Evolutionary conservation across 2,329 filamentous ascomycete species (phyloP).

Genomic region (Arthrobotrys iridis): DNA sequence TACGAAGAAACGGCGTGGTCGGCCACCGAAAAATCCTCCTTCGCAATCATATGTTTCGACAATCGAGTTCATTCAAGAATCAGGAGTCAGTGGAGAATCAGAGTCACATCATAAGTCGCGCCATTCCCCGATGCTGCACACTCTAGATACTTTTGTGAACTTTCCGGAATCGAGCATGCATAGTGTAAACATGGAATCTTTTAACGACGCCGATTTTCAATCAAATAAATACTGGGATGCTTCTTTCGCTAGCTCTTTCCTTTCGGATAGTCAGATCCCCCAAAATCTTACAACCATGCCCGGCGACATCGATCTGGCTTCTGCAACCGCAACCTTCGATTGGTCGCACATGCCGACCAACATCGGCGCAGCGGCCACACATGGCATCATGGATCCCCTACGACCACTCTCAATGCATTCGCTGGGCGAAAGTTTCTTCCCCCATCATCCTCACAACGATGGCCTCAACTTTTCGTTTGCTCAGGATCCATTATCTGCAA

Average conservation of each 20-base stretch:
- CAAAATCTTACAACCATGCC: conserved; percentile 23
- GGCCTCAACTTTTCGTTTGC: conserved; percentile 45
- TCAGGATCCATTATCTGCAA: conserved; percentile 43
- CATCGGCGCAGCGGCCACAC: conserved; percentile 2
- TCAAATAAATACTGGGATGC: conserved; percentile 46
- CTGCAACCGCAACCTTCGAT: conserved; percentile 41
- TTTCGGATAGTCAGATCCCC: conserved; percentile 33
- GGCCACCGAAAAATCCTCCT: conserved; percentile 45
- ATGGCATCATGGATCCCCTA: conserved; percentile 32
- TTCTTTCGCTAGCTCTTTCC: conserved; percentile 33
- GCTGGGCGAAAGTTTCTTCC: conserved; percentile 43
- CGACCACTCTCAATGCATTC: conserved; percentile 43
- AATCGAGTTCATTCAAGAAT: conserved; percentile 41
- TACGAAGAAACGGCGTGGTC: conserved; percentile 38
- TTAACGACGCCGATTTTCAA: conserved; percentile 40
- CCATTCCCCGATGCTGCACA: conserved; percentile 27
- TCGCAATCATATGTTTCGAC: conserved; percentile 23
- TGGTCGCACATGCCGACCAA: conserved; percentile 36
- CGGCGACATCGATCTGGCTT: conserved; percentile 33
- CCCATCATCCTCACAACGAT: conserved; percentile 25
- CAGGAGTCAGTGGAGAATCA: conserved; percentile 2
- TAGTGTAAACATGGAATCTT: conserved; percentile 21
- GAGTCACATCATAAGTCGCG: background rate
- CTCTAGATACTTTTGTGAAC: conserved; percentile 34
- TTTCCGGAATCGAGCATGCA: conserved; percentile 19